A percentile compares a stretch with the other conserved stretches of the same genome.
These are phyloP conservation scores for Tylopilus sp. DNA, from an alignment of 1,284 basidiomycete species.

Conservation along the genomic window DNA sequence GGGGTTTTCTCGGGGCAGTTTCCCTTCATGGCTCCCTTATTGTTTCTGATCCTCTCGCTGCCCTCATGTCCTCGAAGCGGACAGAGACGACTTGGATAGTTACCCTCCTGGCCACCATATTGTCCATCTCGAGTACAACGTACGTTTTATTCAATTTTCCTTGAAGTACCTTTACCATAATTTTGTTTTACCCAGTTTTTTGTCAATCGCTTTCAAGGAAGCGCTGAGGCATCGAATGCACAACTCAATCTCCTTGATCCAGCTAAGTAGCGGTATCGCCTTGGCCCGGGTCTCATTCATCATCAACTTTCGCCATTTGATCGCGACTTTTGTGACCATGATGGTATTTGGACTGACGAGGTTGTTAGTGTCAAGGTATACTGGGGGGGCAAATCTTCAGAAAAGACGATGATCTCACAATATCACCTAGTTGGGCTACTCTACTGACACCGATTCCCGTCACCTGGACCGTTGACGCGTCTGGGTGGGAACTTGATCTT, in stretches of 20 bases:
- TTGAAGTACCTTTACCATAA: neutral
- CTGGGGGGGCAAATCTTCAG: too few species aligned
- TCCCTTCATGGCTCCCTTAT: neutral
- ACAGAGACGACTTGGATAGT: constrained; percentile 7
- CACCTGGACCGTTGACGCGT: neutral
- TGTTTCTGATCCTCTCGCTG: constrained; percentile 3
- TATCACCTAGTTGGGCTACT: constrained; percentile 10
- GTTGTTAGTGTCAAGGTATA: constrained; percentile 14
- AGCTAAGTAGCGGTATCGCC: constrained; percentile 9
- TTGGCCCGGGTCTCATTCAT: constrained; percentile 6
- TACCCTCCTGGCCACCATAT: constrained; percentile 13
- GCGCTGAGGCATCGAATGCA: constrained; percentile 17
- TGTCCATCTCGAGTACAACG: constrained; percentile 6
- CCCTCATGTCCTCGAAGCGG: constrained; percentile 1
- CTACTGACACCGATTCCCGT: constrained; percentile 12
- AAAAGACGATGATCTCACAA: neutral
- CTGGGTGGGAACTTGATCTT: constrained; percentile 17
- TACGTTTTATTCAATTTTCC: neutral
- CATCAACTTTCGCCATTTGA: constrained; percentile 4
- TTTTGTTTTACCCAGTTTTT: neutral
- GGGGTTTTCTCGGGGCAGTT: constrained; percentile 13
- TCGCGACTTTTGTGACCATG: constrained; percentile 1
- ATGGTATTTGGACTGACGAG: constrained; percentile 10
- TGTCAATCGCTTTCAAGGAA: constrained; percentile 12
- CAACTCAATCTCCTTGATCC: constrained; percentile 12